Base-by-base conservation (phyloP, 2,329 filamentous ascomycete species). In the Lasiodiplodia sp. region DNA sequence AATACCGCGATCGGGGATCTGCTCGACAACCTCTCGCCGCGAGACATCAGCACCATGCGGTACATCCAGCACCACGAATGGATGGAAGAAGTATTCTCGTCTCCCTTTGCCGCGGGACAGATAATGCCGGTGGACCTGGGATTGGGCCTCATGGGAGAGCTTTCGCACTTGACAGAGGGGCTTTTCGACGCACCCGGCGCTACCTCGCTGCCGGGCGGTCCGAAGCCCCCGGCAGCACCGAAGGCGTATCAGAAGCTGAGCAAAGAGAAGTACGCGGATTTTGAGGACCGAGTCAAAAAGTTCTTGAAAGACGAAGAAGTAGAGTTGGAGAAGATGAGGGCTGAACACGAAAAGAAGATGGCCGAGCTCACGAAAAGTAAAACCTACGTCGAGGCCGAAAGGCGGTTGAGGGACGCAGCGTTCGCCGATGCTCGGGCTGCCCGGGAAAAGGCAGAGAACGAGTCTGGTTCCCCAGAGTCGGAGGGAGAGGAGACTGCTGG, bases 71-170 rank as follows among this genome's bases (percentile, higher is more conserved):
- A 99, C 75, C 95, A 99, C 75, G 93, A 97, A 78, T 98, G 95
- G 96, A 97, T 99, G 93, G 96, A 98, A 76, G 95, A 99, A 80
- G 90, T 99, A 34, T 87, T 98, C 66, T 93, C 92, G 0, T 98
- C 95, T 1, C 93, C 94, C 0, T 97, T 97, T 77, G 86, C 91
- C 28, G 91, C 95, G 70, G 87, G 87, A 62, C 93, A 96, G 77
- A 97, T 99, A 69, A 88, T 91, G 10, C 94, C 95, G 0, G 89
- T 94, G 2, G 94, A 97, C 77, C 87, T 98, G 40, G 94, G 94
- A 0, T 84, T 98, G 11, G 96, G 96, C 4, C 86, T 85, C 12
- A 83, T 84, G 80, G 96, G 96, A 47, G 92, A 94, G 78, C 85
- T 99, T 23, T 89, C 92, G 28, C 86, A 87, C 0, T 82, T 98